phyloP scores from a whole-genome alignment of 495 filamentous ascomycete genomes.

The Lepidopterella palustris region DNA sequence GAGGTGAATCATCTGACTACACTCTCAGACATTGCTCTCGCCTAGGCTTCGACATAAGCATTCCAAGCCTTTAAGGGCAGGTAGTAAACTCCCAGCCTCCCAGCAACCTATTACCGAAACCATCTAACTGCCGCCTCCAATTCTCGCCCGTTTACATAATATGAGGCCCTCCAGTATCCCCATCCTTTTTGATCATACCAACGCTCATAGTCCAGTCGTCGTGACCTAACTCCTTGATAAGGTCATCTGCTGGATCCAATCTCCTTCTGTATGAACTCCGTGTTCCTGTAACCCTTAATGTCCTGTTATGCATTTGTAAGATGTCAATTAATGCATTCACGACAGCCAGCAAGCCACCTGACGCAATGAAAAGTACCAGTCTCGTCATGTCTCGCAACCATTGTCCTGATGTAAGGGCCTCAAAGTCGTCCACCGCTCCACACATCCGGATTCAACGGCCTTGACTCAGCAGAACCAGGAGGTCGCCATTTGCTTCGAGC shows the following conservation, averaged over 20 bases:
- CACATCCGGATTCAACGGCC: constrained; percentile 46
- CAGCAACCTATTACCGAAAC: no score
- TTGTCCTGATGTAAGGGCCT: constrained; percentile 49
- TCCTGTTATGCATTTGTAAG: not conserved
- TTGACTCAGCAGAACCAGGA: constrained; percentile 39
- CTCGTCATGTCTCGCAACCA: constrained; percentile 40
- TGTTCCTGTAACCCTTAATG: not conserved
- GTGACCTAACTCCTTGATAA: constrained; percentile 33
- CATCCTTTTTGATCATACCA: no score
- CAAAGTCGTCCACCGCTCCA: constrained; percentile 49
- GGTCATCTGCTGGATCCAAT: constrained; percentile 36
- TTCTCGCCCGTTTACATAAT: no score
- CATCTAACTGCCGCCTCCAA: no score
- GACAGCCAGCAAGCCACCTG: not conserved
- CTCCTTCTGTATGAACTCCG: constrained; percentile 31
- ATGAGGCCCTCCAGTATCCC: no score
- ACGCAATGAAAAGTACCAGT: not conserved
- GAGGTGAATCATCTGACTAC: no score
- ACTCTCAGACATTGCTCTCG: no score
- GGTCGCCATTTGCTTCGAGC: constrained; percentile 35
- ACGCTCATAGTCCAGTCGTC: constrained; percentile 39
- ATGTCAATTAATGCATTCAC: not conserved
- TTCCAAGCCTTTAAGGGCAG: no score
- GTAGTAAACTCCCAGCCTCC: no score
- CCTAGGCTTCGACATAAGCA: no score